These are phyloP conservation scores for Candida piceae DNA, from an alignment of 805 yeast genomes.

Conservation along the genomic window DNA sequence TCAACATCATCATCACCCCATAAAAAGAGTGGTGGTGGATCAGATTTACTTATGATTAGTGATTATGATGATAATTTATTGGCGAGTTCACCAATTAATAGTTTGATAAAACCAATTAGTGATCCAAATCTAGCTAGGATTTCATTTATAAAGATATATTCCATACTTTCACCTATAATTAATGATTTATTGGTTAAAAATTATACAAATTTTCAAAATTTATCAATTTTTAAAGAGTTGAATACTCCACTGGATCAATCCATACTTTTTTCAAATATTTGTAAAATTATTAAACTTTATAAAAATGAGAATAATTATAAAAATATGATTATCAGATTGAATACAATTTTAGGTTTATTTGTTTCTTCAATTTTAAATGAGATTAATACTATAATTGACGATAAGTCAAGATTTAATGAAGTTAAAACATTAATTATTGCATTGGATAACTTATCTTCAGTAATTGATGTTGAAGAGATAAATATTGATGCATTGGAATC, in stretches of 20 bases:
- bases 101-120: constrained; percentile 17
- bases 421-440: constrained; percentile 27
- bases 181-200: constrained; percentile 28
- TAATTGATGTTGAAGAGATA: constrained; percentile 25
- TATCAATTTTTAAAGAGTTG: constrained; percentile 25
- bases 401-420: constrained; percentile 30
- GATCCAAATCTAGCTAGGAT: constrained; percentile 23
- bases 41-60: too few relatives aligned
- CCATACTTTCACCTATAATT: constrained; percentile 26
- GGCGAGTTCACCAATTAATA: constrained; percentile 25
- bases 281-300: constrained; percentile 23
- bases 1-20: too few relatives aligned
- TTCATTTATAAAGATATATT: constrained; percentile 24
- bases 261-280: constrained; percentile 25
- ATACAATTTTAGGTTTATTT: constrained; percentile 59
- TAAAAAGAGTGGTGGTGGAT: too few relatives aligned
- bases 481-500: constrained; percentile 32
- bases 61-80: constrained; percentile 16
- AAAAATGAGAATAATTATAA: constrained; percentile 16
- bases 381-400: too few relatives aligned
- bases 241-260: constrained; percentile 30
- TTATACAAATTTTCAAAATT: constrained; percentile 29
- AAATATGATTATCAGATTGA: constrained; percentile 34
- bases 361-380: constrained; percentile 67
- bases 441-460: constrained; percentile 17